These are phyloP conservation scores for Rutstroemia sp. DNA, from an alignment of 2,329 filamentous ascomycete species.

Conservation along the genomic window DNA sequence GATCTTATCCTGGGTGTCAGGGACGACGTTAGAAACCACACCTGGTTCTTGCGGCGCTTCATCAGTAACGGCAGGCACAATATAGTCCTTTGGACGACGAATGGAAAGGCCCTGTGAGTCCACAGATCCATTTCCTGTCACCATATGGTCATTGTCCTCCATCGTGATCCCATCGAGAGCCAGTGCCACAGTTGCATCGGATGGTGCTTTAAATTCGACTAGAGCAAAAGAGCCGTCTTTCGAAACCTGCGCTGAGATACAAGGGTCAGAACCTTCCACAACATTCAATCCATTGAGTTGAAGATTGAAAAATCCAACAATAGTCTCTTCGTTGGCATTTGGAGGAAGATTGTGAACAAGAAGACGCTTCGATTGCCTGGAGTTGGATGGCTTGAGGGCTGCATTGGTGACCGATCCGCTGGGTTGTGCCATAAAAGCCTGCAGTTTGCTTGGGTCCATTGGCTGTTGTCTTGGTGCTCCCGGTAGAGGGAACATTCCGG, in stretches of 20 bases:
- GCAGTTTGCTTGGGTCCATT: constrained; percentile 88
- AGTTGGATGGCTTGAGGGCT: constrained; percentile 86
- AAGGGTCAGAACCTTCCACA: constrained; percentile 75
- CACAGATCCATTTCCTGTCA: constrained; percentile 40
- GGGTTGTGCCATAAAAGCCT: constrained; percentile 92
- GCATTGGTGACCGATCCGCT: constrained; percentile 58
- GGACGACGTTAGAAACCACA: constrained; percentile 70
- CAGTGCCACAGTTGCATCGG: constrained; percentile 84
- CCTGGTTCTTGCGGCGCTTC: constrained; percentile 68
- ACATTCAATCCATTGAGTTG: constrained; percentile 97
- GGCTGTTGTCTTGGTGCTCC: constrained; percentile 91
- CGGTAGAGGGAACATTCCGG: constrained; percentile 96
- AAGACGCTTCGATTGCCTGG: constrained; percentile 87
- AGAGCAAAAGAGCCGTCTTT: constrained; percentile 75
- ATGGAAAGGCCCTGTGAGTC: constrained; percentile 59
- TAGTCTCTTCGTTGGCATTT: constrained; percentile 63
- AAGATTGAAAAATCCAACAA: constrained; percentile 87
- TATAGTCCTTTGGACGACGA: constrained; percentile 90
- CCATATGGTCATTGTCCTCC: constrained; percentile 59
- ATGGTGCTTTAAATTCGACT: constrained; percentile 79
- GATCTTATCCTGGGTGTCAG: constrained; percentile 93
- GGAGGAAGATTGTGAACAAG: constrained; percentile 77
- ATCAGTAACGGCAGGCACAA: constrained; percentile 73
- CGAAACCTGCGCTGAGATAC: constrained; percentile 74
- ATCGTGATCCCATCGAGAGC: constrained; percentile 86